Evolutionary conservation across 352 stramenopile species (phyloP), one percentile per base, ranked within the genome.

Genomic region (Phytophthora idaei): DNA sequence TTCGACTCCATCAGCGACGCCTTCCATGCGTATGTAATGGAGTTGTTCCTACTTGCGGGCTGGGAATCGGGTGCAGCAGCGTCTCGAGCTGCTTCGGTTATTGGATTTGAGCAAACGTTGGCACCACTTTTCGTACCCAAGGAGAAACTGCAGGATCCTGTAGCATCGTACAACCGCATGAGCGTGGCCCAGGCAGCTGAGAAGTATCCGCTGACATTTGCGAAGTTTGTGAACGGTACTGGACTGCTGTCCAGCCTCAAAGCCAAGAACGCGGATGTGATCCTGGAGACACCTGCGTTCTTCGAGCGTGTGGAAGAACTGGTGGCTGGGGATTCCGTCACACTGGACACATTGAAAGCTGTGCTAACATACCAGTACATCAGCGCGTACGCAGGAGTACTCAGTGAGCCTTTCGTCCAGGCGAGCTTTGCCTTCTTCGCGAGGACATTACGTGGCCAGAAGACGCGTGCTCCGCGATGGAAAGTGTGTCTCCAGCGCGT

Each of bases 341-440:
- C 78, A 1, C 54, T 93, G n/a, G 48, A 69, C 11, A 81, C 74
- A 0, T 68, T 93, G 25, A 73, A 85, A 52, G 72, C 77, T 14
- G 36, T 90, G 4, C 47, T 93, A 27, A 61, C 67, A 34, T 93
- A 83, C 59, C 73, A 93, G 46, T 80, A 87, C 41, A 70, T 93
- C 12, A 72, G 69, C 2, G 29, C 73, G 29, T 81, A 79, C 17
- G 73, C 73, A 2, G 15, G 61, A 1, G 64, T 64, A 5, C 66
- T 93, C 2, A 85, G 81, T 51, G 77, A 92, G 46, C 64, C 80
- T 7, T 98, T 98, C 48, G 78, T 97, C 7, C 69, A 92, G n/a
- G 89, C 89, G 1, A 79, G 85, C 11, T 98, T 98, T 65, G 80
- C 90, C 3, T 98, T 99, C 67, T 97, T 93, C 61, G 78, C 81